Evolutionary conservation across 257 asterid genomes (phyloP).

Genomic region (Thymus quinquecostatus): DNA sequence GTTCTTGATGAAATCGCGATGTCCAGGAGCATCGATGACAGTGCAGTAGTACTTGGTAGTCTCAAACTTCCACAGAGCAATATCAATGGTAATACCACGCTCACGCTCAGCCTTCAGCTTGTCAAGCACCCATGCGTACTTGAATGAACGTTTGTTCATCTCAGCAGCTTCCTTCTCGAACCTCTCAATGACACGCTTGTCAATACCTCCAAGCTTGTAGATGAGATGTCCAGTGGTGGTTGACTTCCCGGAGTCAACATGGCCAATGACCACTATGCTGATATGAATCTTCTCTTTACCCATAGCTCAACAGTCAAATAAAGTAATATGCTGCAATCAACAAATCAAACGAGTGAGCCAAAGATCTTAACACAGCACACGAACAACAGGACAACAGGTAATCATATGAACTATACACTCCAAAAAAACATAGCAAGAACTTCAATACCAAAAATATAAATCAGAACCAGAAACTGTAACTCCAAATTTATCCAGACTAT

Average conservation of each 20-base stretch:
- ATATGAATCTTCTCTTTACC: conserved; percentile 55
- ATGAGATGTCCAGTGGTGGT: conserved; percentile 59
- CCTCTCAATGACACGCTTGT: conserved; percentile 66
- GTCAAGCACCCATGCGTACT: conserved; percentile 89
- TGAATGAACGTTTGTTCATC: conserved; percentile 82
- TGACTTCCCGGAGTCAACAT: conserved; percentile 60
- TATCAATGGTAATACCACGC: conserved; percentile 85
- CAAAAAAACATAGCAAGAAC: too few species aligned
- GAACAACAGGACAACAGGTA: too few species aligned
- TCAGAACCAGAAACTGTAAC: too few species aligned
- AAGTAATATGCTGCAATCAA: not conserved
- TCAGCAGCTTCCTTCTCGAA: conserved; percentile 83
- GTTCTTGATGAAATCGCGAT: conserved; percentile 56
- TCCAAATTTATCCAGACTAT: too few species aligned
- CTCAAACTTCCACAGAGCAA: conserved; percentile 88
- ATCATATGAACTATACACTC: too few species aligned
- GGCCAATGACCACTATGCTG: conserved; percentile 58
- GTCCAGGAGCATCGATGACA: conserved; percentile 90
- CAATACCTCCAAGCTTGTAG: conserved; percentile 60
- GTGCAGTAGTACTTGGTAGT: conserved; percentile 90
- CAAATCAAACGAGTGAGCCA: not conserved
- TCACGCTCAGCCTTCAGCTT: conserved; percentile 91
- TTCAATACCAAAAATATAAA: too few species aligned
- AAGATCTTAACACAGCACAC: too few species aligned
- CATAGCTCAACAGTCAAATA: conserved; percentile 19